Evolutionary conservation across 1,139 yeast species (phyloP).

Genomic region (Kodamaea alishanica): DNA sequence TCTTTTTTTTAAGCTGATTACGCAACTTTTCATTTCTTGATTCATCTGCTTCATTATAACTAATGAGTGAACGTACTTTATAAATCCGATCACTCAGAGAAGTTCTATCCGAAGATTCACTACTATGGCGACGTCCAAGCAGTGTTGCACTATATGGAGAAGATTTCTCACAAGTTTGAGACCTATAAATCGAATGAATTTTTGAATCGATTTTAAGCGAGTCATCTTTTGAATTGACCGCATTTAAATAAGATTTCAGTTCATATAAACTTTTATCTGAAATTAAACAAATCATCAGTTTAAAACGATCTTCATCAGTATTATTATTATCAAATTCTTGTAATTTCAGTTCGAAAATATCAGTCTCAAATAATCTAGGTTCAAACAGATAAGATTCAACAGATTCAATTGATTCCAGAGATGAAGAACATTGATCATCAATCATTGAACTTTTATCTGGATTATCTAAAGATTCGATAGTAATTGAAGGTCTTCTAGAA

Average conservation of each 20-base stretch:
- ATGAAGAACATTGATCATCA: constrained; percentile 1
- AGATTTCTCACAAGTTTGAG: constrained; percentile 16
- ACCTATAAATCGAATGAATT: constrained; percentile 32
- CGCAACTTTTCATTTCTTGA: constrained; percentile 23
- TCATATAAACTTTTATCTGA: constrained; percentile 32
- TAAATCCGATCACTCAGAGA: constrained; percentile 23
- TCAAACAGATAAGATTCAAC: constrained; percentile 6
- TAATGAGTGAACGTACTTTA: constrained; percentile 38
- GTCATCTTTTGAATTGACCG: constrained; percentile 22
- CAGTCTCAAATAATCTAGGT: too few relatives aligned
- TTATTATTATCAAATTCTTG: constrained; percentile 11
- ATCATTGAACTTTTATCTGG: neutral
- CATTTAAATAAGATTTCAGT: constrained; percentile 22
- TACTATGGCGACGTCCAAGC: constrained; percentile 7
- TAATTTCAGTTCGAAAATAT: constrained; percentile 2
- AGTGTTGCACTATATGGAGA: constrained; percentile 3
- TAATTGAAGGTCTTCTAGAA: constrained; percentile 1
- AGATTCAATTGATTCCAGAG: constrained; percentile 16
- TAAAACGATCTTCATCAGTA: constrained; percentile 15
- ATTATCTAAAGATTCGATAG: constrained; percentile 4
- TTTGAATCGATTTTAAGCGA: constrained; percentile 22
- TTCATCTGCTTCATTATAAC: constrained; percentile 27
- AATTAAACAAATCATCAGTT: constrained; percentile 22
- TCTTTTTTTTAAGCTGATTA: constrained; percentile 15
- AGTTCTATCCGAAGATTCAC: constrained; percentile 8